phyloP scores from a whole-genome alignment of 768 basidiomycete species.

The Serendipita sp. region DNA sequence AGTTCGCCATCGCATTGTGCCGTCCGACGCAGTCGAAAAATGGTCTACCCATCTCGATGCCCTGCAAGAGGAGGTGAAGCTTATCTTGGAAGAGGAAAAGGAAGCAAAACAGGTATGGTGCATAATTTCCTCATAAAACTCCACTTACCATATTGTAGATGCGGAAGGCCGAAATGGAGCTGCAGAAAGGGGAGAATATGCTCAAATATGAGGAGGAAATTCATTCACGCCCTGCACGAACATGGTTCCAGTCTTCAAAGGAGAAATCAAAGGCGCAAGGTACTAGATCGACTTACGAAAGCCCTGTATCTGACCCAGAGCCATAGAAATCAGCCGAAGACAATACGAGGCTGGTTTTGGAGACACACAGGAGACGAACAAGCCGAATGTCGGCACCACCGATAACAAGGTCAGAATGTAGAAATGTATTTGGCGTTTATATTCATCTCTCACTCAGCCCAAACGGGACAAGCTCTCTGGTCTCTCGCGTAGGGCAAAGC shows the following conservation, averaged over 20 bases:
- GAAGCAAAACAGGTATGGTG: slow-evolving; percentile 74
- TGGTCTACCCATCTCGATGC: slow-evolving; percentile 55
- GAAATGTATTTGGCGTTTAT: background rate
- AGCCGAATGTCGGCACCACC: slow-evolving; percentile 18
- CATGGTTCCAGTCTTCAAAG: slow-evolving; percentile 92
- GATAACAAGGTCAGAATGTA: background rate
- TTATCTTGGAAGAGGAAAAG: slow-evolving; percentile 76
- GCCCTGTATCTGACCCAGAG: background rate
- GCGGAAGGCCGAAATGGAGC: slow-evolving; percentile 86
- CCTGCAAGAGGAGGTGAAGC: slow-evolving; percentile 62
- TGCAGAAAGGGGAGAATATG: slow-evolving; percentile 90
- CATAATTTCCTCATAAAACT: slow-evolving; percentile 4
- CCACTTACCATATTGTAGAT: slow-evolving; percentile 33
- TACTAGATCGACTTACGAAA: slow-evolving; percentile 18
- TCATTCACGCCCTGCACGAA: slow-evolving; percentile 79
- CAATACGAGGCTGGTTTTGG: slow-evolving; percentile 48
- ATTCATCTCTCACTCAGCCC: slow-evolving; percentile 27
- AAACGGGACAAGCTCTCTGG: slow-evolving; percentile 69
- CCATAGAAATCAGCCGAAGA: slow-evolving; percentile 55
- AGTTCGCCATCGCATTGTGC: slow-evolving; percentile 77
- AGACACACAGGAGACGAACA: slow-evolving; percentile 24
- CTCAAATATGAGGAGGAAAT: slow-evolving; percentile 89
- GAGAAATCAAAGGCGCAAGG: slow-evolving; percentile 74
- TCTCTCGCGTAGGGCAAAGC: slow-evolving; percentile 72
- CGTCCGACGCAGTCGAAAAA: slow-evolving; percentile 52